Conservation (phyloP, 1,139 yeast genomes). For the Kodamaea ohmeri region DNA sequence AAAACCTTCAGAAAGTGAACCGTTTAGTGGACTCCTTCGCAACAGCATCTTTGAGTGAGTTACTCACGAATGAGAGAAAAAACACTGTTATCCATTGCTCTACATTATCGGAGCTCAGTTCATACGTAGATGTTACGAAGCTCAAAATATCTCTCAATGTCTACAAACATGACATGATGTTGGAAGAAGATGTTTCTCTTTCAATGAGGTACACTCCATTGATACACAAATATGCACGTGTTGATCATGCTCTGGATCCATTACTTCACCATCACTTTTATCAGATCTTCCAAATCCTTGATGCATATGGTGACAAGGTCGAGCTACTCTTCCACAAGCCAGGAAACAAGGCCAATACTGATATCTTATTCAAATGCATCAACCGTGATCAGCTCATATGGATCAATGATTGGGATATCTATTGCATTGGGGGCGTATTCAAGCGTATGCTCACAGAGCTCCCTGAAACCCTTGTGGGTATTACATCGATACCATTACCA, state of each 20-base stretch:
- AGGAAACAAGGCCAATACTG: constrained; percentile 52
- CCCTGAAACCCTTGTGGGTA: constrained; percentile 45
- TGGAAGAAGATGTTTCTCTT: constrained; percentile 25
- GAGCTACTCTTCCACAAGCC: constrained; percentile 57
- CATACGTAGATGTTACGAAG: constrained; percentile 66
- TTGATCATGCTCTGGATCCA: constrained; percentile 25
- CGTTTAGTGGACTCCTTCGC: constrained; percentile 30
- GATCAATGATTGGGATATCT: constrained; percentile 65
- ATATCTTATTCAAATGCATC: constrained; percentile 51
- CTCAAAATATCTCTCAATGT: constrained; percentile 76
- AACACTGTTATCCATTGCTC: constrained; percentile 48
- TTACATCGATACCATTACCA: constrained; percentile 44
- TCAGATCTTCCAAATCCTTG: constrained; percentile 49
- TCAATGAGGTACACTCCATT: constrained; percentile 22
- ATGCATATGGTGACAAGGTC: constrained; percentile 40
- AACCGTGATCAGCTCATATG: constrained; percentile 52
- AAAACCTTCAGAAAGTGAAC: constrained; percentile 30
- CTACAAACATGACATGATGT: constrained; percentile 42
- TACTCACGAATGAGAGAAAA: constrained; percentile 8
- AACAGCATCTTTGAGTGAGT: constrained; percentile 13
- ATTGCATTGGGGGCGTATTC: constrained; percentile 55
- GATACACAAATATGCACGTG: constrained; percentile 23
- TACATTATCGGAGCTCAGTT: constrained; percentile 60
- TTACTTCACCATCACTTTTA: constrained; percentile 44
- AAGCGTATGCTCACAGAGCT: constrained; percentile 47